Percentiles rank a stretch among this genome's conserved stretches.
phyloP scores from a whole-genome alignment of 1,284 basidiomycete genomes.

The Leccinum griseonigrum region DNA sequence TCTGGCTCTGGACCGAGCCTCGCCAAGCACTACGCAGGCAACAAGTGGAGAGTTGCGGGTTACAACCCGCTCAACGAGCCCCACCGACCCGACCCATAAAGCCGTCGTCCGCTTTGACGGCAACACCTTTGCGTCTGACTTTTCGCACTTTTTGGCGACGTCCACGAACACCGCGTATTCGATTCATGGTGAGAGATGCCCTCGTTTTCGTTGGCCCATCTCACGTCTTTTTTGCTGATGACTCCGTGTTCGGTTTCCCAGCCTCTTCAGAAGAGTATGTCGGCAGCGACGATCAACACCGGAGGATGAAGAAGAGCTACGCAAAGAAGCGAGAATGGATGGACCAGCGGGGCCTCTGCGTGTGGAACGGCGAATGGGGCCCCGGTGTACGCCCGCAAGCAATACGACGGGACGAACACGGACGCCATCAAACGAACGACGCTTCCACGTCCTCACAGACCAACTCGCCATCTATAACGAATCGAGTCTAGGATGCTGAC shows the following conservation, averaged over 20 bases:
- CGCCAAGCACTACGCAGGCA: constrained; percentile 62
- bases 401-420: constrained; percentile 57
- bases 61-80: constrained; percentile 79
- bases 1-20: constrained; percentile 69
- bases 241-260: constrained; percentile 66
- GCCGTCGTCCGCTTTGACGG: constrained; percentile 60
- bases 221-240: constrained; percentile 13
- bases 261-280: constrained; percentile 56
- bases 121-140: constrained; percentile 76
- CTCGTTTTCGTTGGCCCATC: not conserved
- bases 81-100: constrained; percentile 56
- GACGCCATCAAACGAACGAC: constrained; percentile 63
- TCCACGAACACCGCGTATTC: constrained; percentile 66
- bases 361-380: constrained; percentile 80
- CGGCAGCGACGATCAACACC: constrained; percentile 51
- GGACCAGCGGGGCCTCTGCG: constrained; percentile 60
- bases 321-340: constrained; percentile 70
- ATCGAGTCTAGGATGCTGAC: not conserved
- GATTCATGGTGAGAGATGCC: constrained; percentile 55
- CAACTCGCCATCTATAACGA: constrained; percentile 74
- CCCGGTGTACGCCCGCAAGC: constrained; percentile 57
- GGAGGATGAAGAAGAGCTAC: constrained; percentile 51
- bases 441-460: constrained; percentile 66
- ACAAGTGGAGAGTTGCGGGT: constrained; percentile 61
- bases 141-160: constrained; percentile 68